Base-by-base conservation (phyloP, 441 rosid species). In the Euphorbia corollata region DNA sequence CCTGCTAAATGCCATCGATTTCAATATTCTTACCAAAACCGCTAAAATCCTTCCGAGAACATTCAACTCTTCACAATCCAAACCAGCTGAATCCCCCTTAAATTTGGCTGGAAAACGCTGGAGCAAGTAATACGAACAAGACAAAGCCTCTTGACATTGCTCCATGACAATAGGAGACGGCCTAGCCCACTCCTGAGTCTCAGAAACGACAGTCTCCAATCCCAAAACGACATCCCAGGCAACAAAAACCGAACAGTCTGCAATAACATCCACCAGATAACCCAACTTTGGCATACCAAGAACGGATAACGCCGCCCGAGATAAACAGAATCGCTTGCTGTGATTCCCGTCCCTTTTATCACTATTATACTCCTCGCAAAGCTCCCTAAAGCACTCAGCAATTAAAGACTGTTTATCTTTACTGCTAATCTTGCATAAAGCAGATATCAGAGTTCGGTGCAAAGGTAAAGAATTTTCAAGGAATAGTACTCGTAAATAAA, bases 121-220 rank as follows among this genome's bases (percentile, higher is more conserved):
- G 59, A 91, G 83, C 85, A 94, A 81, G 83, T 94, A 91, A 77
- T 94, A 91, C 71, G 85, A 80, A 65, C 99, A 91, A 72, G 99
- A 94, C 80, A 91, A 68, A 66, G 91, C 88, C 75, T 91, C 99
- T 75, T 94, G 97, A 69, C 94, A 89, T 71, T 94, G 97, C 89
- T 94, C 97, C 94, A 94, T 79, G 30, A 86, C 94, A 76, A 81
- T 73, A 22, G 99, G 97, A 64, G 99, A 89, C 48, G 94, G 93
- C 77, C 97, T 83, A 70, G 87, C 90, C 78, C 74, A 77, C 74
- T 75, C 85, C 64, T 81, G 74, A 39, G 78, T 76, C 78, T 88
- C 94, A 50, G 63, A 80, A 66, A 94, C 74, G 8, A 91, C 88
- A 66, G 81, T 73, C 38, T 83, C 79, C 80, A 94, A 69, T 67